Evolutionary conservation across 768 basidiomycete species (phyloP), one percentile per base, ranked within the genome.

Genomic region (Sistotremastrum niveocremeum): DNA sequence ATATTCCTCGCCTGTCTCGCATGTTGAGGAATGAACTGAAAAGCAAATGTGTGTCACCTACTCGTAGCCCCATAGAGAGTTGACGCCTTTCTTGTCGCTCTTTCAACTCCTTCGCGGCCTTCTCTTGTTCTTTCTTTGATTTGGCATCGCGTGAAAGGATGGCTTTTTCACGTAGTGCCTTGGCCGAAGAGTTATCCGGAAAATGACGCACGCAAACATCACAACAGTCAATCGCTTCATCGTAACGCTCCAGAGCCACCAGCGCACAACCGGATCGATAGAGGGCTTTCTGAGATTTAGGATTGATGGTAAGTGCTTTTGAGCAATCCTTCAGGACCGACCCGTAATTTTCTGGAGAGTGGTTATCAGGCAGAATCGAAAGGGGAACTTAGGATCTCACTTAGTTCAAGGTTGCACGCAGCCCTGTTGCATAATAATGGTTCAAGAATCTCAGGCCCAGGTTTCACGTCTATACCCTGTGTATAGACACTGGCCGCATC

Each of bases 401-500:
- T 66, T 12, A 93, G 72, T 59, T 88, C 87, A 11, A 98, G 71
- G 57, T 98, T 93, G 51, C 88, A 93, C 5, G 90, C 93, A 4
- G 94, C 90, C 37, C 93, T 76, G 62, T 99, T 99, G 57, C 81
- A 79, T 39, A 87, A 65, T 20, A 99, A 67, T 0, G 79, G 79
- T 52, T 83, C 82, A 39, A 66, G 65, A 7, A 88, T 54, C 9
- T 53, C 50, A 6, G 51, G 46, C 52, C 87, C 78, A 30, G 91
- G 87, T 47, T 84, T 77, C 12, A 84, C 86, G 46, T 91, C 87
- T 29, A 98, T 55, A 1, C 84, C 94, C 60, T 93, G 86, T 0
- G 81, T 79, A 60, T 98, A 99, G 60, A 97, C 95, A 1, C 79
- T 77, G 6, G 81, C 49, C 1, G 95, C 95, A 60, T 98, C 91